Evolutionary conservation across 208 protist species (phyloP), one percentile per base, ranked within the genome.

Genomic region (Blastocrithidia nonstop): DNA sequence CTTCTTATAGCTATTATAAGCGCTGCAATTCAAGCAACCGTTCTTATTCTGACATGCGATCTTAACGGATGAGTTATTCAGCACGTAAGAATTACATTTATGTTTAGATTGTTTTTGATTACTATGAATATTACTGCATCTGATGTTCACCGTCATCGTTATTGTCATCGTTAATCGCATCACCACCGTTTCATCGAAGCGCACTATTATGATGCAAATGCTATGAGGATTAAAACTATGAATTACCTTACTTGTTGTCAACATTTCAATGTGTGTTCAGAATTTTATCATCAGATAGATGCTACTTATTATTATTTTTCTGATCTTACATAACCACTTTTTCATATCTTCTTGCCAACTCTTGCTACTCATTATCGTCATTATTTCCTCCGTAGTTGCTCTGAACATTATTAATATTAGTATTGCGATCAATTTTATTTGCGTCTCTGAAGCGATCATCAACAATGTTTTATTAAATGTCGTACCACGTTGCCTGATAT

Each of bases 1-100:
- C 69, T 49, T 87, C 77, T 51, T 74, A 86, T 54, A 71, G 53
- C 35, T 85, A 66, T 43, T 61, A 67, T 32, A 92, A 56, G 25
- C 68, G 55, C 45, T 85, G 54, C 49, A 92, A 71, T 53, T 92
- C 82, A 21, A 64, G 48, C 0, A 45, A 48, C 17, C 59, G 60
- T 46, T 92, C 82, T 54, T 88, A 74, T 48, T 88, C 74, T 0
- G 77, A 84, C 82, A 92, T 88, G 11, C 75, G 57, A 50, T 88
- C 77, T 15, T 81, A 59, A 21, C 75, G 74, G 46, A 88, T 62
- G 27, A 86, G 63, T 53, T 88, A 74, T 38, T 85, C 74, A 1
- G 63, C 82, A 37, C 73, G 84, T 13, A 88, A 62, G 61, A 92
- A 92, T 48, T 92, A 77, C 0, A 86, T 57, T 41, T 85, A 74